Evolutionary conservation across 257 asterid species (phyloP), one percentile per base, ranked within the genome.

Genomic region (Scutellaria baicalensis): DNA sequence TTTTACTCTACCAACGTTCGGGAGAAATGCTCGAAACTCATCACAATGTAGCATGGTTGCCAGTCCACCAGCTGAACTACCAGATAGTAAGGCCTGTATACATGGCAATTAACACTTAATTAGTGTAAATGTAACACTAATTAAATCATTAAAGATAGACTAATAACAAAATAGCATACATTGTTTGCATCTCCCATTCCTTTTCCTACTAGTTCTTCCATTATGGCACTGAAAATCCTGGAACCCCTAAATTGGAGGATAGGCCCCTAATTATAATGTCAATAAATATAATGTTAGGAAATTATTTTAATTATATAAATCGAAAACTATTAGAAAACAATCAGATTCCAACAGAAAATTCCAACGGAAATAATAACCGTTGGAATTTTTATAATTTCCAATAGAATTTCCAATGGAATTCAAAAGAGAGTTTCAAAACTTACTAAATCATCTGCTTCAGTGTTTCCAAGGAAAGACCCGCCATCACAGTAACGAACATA

Each of bases 11-110:
- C 17, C 21, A 2, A 42, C 69, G 6, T 55, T 16, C 0, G 80
- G 77, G 3, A 85, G 5, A 8, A 35, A 70, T 38, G 67, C 72
- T 43, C 81, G 68, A 39, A 85, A 85, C 1, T 58, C 43, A 40
- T 85, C 90, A 44, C 88, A 85, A 43, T 82, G 54, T 57, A 85
- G 9, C 2, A 85, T 80, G 2, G 86, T 50, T 3, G 88, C 81
- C 39, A 82, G 48, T n/a, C 86, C 84, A 14, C 90, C 90, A 0
- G 90, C 90, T 7, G 90, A 84, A 9, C 47, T 52, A 45, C 90
- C 90, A 0, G 66, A 27, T 3, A 85, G 76, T 40, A 82, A 43
- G 23, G 71, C 83, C 90, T 85, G 14, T 60, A 8, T 11, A 65
- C n/a, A 1, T 9, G 27, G 48, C 8, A 0, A 1, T 23, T 23